Base-by-base conservation (phyloP, 768 basidiomycete species). In the Leccinellum rugosiceps region DNA sequence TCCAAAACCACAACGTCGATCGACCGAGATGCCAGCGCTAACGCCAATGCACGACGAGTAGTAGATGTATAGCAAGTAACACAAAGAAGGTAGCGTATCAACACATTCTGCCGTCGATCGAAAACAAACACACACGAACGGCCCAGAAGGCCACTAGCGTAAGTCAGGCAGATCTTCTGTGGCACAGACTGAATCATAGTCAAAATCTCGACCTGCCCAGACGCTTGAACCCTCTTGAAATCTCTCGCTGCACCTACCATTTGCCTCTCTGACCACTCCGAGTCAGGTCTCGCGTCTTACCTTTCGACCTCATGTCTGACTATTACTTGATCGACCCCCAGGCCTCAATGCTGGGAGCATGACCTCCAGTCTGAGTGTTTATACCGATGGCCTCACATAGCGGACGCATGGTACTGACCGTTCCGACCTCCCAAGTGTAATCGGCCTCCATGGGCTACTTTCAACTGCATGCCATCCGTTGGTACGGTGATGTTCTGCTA, bases 381-480 rank as follows among this genome's bases (percentile, higher is more conserved):
- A 28, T 49, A 52, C 21, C 41, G 32, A n/a, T 35, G 34, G 15
- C 3, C 21, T 17, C 17, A 28, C 30, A 50, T 32, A 25, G 9
- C 11, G 30, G 41, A 28, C 14, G 10, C 43, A 9, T 28, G 51
- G 6, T 19, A 7, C 32, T 64, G 13, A 66, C 10, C 13, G 32
- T 14, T 38, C 26, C 10, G 30, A 13, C n/a, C 21, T 44, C 17
- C 17, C 53, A 82, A 82, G 74, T 82, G 32, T 90, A 91, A 67
- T 83, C 88, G n/a, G 88, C 85, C 26, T 91, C 90, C 68, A 85
- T 92, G 67, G 88, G 87, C 4, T 79, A 88, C 64, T 92, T 92
- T 63, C 89, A 92, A 65, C 71, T 82, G 19, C 79, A 90, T 62
- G 80, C 78, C 58, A 72, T 92, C 47, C 78, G 83, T 31, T 92